phyloP scores from a whole-genome alignment of 2,329 filamentous ascomycete species.

The Fusarium marasasianum region DNA sequence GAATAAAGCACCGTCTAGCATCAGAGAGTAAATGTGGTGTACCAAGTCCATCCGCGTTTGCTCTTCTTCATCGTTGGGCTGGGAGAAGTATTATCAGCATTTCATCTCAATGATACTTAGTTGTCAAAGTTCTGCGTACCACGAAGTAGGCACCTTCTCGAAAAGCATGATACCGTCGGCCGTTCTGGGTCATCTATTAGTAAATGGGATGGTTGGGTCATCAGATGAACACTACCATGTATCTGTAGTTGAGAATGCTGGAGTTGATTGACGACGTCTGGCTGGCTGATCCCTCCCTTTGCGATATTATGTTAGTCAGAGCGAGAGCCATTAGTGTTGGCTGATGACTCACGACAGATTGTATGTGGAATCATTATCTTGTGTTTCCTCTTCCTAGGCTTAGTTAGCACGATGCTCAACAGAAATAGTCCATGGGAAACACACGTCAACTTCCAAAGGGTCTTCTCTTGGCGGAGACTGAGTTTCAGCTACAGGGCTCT shows the following conservation, averaged over 20 bases:
- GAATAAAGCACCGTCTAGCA: background rate
- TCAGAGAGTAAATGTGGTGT: background rate
- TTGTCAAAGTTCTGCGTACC: background rate
- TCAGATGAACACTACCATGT: background rate
- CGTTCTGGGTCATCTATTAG: background rate
- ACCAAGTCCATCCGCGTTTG: background rate
- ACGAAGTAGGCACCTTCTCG: background rate
- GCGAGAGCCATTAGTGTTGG: background rate
- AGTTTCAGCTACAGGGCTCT: background rate
- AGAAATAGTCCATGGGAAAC: background rate
- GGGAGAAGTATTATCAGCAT: background rate
- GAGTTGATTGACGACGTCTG: background rate
- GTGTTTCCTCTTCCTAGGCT: background rate
- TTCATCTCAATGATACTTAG: background rate
- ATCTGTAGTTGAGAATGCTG: background rate
- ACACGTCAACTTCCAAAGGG: background rate
- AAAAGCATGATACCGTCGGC: background rate
- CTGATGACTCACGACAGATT: background rate
- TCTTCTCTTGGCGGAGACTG: background rate
- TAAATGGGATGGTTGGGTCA: background rate
- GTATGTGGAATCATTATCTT: background rate
- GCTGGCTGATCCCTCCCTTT: background rate
- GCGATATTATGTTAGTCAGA: accelerated
- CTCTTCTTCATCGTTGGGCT: background rate
- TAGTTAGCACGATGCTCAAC: background rate